These are phyloP conservation scores for Gracilaria domingensis DNA, from an alignment of 23 red algal species.

Conservation along the genomic window DNA sequence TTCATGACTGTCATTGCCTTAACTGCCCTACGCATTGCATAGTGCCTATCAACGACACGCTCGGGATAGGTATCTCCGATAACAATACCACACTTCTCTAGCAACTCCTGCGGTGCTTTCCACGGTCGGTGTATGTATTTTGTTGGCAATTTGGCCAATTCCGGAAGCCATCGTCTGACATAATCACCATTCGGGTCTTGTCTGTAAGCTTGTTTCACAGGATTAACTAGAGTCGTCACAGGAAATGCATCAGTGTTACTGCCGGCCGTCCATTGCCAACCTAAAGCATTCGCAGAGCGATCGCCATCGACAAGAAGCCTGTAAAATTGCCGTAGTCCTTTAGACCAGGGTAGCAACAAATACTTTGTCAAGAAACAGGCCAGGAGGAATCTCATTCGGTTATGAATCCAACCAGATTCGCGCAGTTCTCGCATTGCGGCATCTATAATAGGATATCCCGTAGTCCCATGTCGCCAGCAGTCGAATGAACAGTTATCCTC, in stretches of 20 bases:
- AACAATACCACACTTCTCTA: slow-evolving; percentile 65
- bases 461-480: slow-evolving; percentile 64
- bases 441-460: slow-evolving; percentile 98
- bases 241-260: slow-evolving; percentile 94
- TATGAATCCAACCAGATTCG: slow-evolving; percentile 92
- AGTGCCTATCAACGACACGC: slow-evolving; percentile 62
- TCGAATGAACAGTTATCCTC: slow-evolving; percentile 78
- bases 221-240: slow-evolving; percentile 85
- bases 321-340: slow-evolving; percentile 70
- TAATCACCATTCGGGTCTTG: slow-evolving; percentile 85
- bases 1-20: slow-evolving; percentile 82
- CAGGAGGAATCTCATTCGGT: slow-evolving; percentile 87
- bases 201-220: slow-evolving; percentile 41
- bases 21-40: slow-evolving; percentile 71
- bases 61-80: slow-evolving; percentile 87
- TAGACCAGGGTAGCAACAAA: slow-evolving; percentile 91
- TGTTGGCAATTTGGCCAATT: slow-evolving; percentile 78
- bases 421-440: slow-evolving; percentile 95
- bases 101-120: slow-evolving; percentile 78
- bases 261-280: slow-evolving; percentile 98
- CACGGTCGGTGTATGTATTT: slow-evolving; percentile 85
- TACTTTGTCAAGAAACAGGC: slow-evolving; percentile 94
- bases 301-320: slow-evolving; percentile 89
- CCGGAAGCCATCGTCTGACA: slow-evolving; percentile 88
- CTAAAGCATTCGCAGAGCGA: slow-evolving; percentile 86